Evolutionary conservation across 805 yeast species (phyloP).

Genomic region (Metschnikowia orientalis): DNA sequence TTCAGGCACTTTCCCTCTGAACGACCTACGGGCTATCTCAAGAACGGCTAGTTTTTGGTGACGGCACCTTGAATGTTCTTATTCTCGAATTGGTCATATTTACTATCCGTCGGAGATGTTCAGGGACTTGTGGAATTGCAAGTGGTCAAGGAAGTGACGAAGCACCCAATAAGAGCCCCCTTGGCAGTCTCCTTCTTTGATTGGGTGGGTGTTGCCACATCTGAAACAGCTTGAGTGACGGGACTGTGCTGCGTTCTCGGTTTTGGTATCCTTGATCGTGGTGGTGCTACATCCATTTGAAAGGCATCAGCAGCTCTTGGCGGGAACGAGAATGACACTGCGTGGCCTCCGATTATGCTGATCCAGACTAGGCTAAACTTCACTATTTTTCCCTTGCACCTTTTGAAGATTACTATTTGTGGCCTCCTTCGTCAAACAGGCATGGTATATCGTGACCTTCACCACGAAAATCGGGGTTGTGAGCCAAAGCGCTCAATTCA

Average conservation of each 20-base stretch:
- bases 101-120: conserved; percentile 75
- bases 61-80: conserved; percentile 65
- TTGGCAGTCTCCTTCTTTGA: conserved; percentile 71
- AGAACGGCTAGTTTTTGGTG: conserved; percentile 47
- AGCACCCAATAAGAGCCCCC: conserved; percentile 61
- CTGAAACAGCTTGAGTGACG: conserved; percentile 70
- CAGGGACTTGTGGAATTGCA: conserved; percentile 62
- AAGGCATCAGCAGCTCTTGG: conserved; percentile 73
- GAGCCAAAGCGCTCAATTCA: too few species aligned
- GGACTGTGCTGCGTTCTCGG: conserved; percentile 57
- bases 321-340: too few species aligned
- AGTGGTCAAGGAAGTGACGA: conserved; percentile 62
- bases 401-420: too few species aligned
- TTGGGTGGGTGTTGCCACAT: too few species aligned
- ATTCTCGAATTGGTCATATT: conserved; percentile 75
- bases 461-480: too few species aligned
- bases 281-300: conserved; percentile 62
- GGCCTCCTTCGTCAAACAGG: too few species aligned
- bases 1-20: conserved; percentile 68
- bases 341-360: too few species aligned
- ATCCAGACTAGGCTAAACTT: too few species aligned
- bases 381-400: too few species aligned
- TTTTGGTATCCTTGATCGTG: conserved; percentile 59
- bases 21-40: conserved; percentile 55
- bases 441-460: too few species aligned